Base-by-base conservation (phyloP, 306 rosid species). In the Dalbergia cultrata region DNA sequence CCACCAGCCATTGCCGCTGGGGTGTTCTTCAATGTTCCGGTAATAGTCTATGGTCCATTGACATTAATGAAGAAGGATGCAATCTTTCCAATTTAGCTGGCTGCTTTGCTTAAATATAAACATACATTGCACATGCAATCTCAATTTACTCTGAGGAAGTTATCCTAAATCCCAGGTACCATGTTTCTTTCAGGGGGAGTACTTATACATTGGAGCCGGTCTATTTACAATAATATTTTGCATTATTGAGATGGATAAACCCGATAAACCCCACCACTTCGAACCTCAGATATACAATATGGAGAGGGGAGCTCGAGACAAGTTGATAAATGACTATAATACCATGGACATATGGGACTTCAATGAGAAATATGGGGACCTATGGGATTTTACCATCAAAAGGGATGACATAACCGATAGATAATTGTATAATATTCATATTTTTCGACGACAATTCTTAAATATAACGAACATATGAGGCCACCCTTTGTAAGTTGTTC, bases 221-320 rank as follows among this genome's bases (percentile, higher is more conserved):
- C 14, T 93, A 64, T 95, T 91, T 74, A 83, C 95, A 49, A 58
- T 86, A 19, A 52, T 95, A 77, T 95, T 95, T 79, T 93, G 98
- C 88, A 88, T 95, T 18, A 95, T 95, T 70, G 98, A 95, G 87
- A 91, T 95, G 96, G 93, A 95, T 85, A 93, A 95, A 80, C 99
- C 99, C 56, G 98, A 95, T 79, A 69, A 93, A 68, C 97, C 99
- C 67, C 97, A 93, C 81, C 78, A 95, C 92, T 95, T 95, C 66
- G 99, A 95, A 70, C 99, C 99, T 78, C 89, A 93, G 76, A 91
- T 95, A 77, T 95, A 95, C 90, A 95, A 91, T 50, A 90, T 95
- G 99, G 99, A 95, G 79, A 90, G 97, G 43, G 93, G 92, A 77
- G 91, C 97, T 80, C 82, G 94, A 57, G 99, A 93, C 90, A 95